phyloP scores from a whole-genome alignment of 2,329 filamentous ascomycete species.

The Fusarium siculi region DNA sequence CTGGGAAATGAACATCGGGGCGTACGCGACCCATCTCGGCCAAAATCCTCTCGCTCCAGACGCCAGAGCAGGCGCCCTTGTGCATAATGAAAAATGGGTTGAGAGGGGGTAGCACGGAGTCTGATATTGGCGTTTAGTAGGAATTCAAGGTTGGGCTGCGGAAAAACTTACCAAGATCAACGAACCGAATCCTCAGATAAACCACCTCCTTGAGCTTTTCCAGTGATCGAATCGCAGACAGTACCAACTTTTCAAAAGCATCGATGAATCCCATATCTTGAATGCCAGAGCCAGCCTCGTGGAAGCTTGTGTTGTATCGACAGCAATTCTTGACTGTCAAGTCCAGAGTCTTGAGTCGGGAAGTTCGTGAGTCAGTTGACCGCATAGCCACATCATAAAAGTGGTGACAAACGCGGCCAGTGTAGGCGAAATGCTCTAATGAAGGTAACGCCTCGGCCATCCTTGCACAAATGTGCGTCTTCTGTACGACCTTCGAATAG shows the following conservation, averaged over 20 bases:
- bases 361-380: constrained; percentile 59
- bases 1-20: constrained; percentile 67
- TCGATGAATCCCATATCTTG: constrained; percentile 78
- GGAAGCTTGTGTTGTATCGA: constrained; percentile 63
- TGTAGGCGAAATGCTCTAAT: constrained; percentile 76
- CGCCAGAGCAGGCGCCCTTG: constrained; percentile 70
- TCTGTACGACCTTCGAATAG: constrained; percentile 67
- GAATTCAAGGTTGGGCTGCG: background rate
- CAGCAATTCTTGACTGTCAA: constrained; percentile 81
- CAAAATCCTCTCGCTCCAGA: constrained; percentile 78
- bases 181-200: constrained; percentile 77
- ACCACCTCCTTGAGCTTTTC: constrained; percentile 67
- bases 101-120: constrained; percentile 74
- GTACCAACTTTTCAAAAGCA: constrained; percentile 75
- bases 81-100: constrained; percentile 78
- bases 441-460: constrained; percentile 69
- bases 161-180: constrained; percentile 70
- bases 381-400: constrained; percentile 71
- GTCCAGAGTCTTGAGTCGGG: constrained; percentile 72
- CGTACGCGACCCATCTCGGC: constrained; percentile 67
- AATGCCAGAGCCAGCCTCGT: constrained; percentile 75
- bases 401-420: constrained; percentile 75
- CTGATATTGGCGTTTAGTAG: constrained; percentile 51
- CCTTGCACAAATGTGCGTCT: constrained; percentile 72
- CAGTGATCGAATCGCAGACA: constrained; percentile 71